Conservation (phyloP, 1,139 yeast species). For the Saccharomyces uvarum region DNA sequence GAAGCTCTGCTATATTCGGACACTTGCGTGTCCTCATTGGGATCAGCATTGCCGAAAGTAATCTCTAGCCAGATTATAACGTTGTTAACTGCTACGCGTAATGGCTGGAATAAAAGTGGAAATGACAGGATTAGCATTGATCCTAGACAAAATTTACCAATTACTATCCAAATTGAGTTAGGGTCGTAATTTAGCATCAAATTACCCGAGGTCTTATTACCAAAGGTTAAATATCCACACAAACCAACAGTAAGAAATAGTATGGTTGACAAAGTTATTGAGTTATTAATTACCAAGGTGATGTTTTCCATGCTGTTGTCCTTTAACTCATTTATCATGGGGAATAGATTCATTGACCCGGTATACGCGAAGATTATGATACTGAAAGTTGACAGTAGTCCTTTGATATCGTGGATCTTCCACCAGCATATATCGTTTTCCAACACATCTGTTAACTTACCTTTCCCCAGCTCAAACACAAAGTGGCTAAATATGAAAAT, state of each 20-base stretch:
- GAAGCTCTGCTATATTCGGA: background rate
- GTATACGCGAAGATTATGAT: constrained; percentile 90
- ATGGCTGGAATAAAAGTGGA: constrained; percentile 91
- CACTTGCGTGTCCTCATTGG: background rate
- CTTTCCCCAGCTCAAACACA: constrained; percentile 35
- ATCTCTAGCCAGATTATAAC: constrained; percentile 48
- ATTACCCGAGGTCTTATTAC: constrained; percentile 70
- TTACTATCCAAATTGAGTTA: constrained; percentile 32
- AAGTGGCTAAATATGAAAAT: constrained; percentile 60
- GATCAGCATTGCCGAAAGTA: constrained; percentile 6
- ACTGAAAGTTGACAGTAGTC: constrained; percentile 75
- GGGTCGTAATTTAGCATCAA: constrained; percentile 57
- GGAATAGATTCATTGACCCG: constrained; percentile 90
- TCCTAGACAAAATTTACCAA: constrained; percentile 72
- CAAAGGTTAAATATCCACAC: constrained; percentile 81
- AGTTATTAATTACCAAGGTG: constrained; percentile 44
- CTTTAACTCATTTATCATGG: constrained; percentile 74
- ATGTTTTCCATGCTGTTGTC: constrained; percentile 48
- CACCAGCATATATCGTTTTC: constrained; percentile 39
- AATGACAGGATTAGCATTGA: constrained; percentile 79
- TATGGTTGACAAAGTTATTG: constrained; percentile 51
- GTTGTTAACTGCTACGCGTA: constrained; percentile 76
- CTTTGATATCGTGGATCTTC: constrained; percentile 49
- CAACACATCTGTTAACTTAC: background rate
- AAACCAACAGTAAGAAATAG: constrained; percentile 67